These are phyloP conservation scores for Coelastrella sp. DNA, from an alignment of 139 green algal species.

Conservation along the genomic window DNA sequence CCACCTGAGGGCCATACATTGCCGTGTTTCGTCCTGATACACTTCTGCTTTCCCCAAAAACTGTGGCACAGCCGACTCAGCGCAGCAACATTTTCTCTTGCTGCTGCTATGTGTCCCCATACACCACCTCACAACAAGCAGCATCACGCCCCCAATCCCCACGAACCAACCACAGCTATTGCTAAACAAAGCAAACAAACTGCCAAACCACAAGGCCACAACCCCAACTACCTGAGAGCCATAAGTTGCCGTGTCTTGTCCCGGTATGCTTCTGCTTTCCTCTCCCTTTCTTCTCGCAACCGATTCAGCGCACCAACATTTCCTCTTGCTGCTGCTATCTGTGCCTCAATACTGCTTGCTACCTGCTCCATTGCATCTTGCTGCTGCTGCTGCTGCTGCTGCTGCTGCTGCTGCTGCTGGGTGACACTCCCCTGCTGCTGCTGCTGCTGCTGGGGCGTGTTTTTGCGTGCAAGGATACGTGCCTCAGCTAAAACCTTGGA, in stretches of 20 bases:
- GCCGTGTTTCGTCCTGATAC: too few relatives aligned
- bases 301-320: neutral
- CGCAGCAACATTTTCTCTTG: too few relatives aligned
- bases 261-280: neutral
- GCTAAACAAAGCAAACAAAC: neutral
- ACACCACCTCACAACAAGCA: too few relatives aligned
- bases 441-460: neutral
- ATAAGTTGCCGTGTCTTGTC: conserved; percentile 1
- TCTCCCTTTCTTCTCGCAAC: neutral
- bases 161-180: too few relatives aligned
- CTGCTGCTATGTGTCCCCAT: too few relatives aligned
- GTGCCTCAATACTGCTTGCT: neutral
- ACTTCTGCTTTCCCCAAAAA: too few relatives aligned
- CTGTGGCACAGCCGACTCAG: too few relatives aligned
- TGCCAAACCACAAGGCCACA: too few relatives aligned
- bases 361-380: conserved; percentile 24
- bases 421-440: conserved; percentile 1
- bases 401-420: conserved; percentile 8
- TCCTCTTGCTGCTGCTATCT: neutral
- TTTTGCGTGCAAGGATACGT: conserved; percentile 1
- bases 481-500: conserved; percentile 19
- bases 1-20: too few relatives aligned
- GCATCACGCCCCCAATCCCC: too few relatives aligned
- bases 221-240: neutral
- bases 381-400: conserved; percentile 34